Percentiles rank a stretch among this genome's conserved stretches.
Conservation (phyloP, 306 rosid species). For the Spatholobus suberectus region DNA sequence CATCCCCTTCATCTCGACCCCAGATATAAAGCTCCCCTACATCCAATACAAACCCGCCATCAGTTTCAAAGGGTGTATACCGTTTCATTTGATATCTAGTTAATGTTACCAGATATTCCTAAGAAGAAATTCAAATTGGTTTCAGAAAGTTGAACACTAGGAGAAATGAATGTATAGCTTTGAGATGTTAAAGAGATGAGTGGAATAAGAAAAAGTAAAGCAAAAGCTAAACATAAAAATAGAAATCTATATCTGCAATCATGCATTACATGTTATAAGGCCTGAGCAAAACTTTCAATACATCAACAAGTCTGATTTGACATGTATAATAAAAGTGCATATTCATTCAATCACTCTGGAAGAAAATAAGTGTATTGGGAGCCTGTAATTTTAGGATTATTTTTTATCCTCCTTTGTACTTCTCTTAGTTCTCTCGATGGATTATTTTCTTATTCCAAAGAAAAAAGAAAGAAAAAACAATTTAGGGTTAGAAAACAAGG, state of each 20-base stretch:
- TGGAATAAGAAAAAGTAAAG: neutral
- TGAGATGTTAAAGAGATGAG: neutral
- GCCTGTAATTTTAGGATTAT: neutral
- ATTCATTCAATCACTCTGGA: neutral
- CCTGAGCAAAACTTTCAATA: slow-evolving; percentile 3
- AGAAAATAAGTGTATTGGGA: neutral
- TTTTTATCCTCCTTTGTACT: slow-evolving; percentile 2
- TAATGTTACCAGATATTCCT: slow-evolving; percentile 2
- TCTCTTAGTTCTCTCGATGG: neutral
- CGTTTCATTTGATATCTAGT: neutral
- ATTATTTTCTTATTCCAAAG: neutral
- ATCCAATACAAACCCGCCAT: slow-evolving; percentile 33
- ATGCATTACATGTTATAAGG: neutral
- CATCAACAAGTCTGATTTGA: neutral
- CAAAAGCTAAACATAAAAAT: neutral
- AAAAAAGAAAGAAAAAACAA: neutral
- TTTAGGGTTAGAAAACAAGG: neutral
- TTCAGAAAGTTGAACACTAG: neutral
- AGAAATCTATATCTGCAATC: slow-evolving; percentile 14
- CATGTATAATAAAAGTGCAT: neutral
- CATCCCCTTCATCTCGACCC: slow-evolving; percentile 99
- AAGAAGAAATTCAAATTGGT: neutral
- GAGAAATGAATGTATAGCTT: neutral
- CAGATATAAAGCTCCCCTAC: slow-evolving; percentile 88
- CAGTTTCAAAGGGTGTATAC: slow-evolving; percentile 23